These are phyloP conservation scores for Phylloporus gajari DNA, from an alignment of 1,284 basidiomycete species.

Conservation along the genomic window DNA sequence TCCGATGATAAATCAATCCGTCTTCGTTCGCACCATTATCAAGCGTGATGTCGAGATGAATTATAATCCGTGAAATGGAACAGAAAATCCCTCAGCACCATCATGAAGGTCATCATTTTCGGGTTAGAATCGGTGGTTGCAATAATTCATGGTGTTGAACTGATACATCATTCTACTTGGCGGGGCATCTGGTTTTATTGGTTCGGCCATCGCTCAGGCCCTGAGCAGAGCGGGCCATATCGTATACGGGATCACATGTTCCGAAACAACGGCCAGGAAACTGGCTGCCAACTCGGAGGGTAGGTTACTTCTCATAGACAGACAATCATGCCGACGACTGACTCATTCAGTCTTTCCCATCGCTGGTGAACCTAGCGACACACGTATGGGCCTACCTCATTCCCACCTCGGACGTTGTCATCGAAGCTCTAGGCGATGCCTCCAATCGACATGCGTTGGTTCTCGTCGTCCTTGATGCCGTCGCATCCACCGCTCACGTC, in stretches of 20 bases:
- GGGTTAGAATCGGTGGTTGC: constrained; percentile 20
- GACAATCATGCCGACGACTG: not conserved
- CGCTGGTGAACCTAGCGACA: constrained; percentile 50
- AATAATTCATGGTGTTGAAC: not conserved
- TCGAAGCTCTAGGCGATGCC: constrained; percentile 44
- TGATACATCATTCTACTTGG: not conserved
- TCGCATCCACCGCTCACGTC: constrained; percentile 44
- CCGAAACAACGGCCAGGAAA: constrained; percentile 21
- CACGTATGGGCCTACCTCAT: constrained; percentile 54
- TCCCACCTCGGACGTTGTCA: constrained; percentile 56
- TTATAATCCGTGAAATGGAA: not conserved
- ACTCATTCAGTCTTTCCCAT: constrained; percentile 56
- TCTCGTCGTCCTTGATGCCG: constrained; percentile 47
- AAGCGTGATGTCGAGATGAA: constrained; percentile 1
- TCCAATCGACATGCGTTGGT: constrained; percentile 32
- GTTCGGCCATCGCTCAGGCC: constrained; percentile 23
- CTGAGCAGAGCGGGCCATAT: constrained; percentile 33
- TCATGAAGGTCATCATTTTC: constrained; percentile 32
- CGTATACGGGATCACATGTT: constrained; percentile 34
- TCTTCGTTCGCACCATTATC: not conserved
- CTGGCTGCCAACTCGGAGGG: constrained; percentile 24
- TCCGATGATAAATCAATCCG: not conserved
- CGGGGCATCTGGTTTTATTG: constrained; percentile 29
- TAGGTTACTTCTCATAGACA: not conserved
- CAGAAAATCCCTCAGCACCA: not conserved